These are phyloP conservation scores for Tuber aestivum DNA, from an alignment of 495 filamentous ascomycete genomes.

Conservation along the genomic window DNA sequence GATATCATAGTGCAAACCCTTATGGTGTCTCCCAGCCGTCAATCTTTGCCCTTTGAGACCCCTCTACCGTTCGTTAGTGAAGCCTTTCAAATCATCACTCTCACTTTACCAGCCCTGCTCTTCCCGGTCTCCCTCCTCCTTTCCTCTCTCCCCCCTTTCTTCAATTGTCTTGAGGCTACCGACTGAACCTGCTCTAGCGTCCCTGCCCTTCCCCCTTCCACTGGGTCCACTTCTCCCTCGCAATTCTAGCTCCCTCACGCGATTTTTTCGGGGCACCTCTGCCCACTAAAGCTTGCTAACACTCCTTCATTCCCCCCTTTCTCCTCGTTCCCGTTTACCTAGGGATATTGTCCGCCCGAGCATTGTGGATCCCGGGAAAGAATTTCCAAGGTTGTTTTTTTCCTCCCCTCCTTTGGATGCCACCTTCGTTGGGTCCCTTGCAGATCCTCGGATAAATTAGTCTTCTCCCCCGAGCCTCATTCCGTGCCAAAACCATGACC, in stretches of 20 bases:
- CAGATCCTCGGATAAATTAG: conserved; percentile 26
- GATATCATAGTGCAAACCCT: neutral
- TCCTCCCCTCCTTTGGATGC: conserved; percentile 1
- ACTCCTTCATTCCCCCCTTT: neutral
- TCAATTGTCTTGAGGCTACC: neutral
- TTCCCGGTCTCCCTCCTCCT: neutral
- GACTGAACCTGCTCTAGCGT: neutral
- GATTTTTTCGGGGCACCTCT: neutral
- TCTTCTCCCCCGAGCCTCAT: conserved; percentile 24
- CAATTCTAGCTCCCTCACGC: neutral
- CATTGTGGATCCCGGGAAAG: conserved; percentile 17
- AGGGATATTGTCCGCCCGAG: neutral
- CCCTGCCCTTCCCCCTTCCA: neutral
- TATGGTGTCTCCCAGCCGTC: neutral
- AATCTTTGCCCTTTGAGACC: neutral
- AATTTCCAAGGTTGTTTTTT: conserved; percentile 7
- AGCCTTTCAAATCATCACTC: conserved; percentile 6
- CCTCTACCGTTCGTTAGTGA: neutral
- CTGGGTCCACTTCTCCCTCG: neutral
- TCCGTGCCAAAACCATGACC: conserved; percentile 25
- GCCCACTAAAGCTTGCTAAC: neutral
- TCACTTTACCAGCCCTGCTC: neutral
- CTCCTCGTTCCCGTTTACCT: neutral
- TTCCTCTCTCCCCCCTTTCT: neutral
- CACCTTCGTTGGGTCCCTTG: conserved; percentile 21